Evolutionary conservation across 2,329 filamentous ascomycete genomes (phyloP), one percentile per base, ranked within the genome.

Genomic region (Leptographium flavum): DNA sequence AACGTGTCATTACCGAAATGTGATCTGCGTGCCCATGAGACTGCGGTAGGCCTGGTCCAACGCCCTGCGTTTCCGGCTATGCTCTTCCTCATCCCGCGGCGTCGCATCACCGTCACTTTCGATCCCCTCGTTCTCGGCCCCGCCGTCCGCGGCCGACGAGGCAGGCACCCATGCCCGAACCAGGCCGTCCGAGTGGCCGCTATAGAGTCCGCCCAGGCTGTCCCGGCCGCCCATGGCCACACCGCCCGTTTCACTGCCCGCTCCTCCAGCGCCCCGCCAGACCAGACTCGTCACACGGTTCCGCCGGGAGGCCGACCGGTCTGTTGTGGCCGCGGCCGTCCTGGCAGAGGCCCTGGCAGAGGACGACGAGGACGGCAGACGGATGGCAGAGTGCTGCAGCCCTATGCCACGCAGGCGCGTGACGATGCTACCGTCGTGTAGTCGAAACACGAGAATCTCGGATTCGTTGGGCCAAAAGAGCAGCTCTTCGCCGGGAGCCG

Each of bases 391-490:
- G 7, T 70, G 61, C 9, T 64, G 61, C 48, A 68, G 76, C 4
- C 71, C 79, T 2, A 77, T 77, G 7, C 81, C 77, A 38, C 79
- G 74, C 13, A 95, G 67, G 13, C 81, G 76, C 36, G 81, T 81
- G 31, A 92, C 58, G 25, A 90, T 63, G 15, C 69, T 74, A 1
- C 88, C 90, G 47, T 90, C 76, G 47, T 86, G 82, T 38, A 95
- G 64, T 53, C 90, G 81, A 51, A 92, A 82, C 40, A 83, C 71
- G 31, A 94, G 67, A 4, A 96, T 81, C 60, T 95, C 81, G 30
- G 76, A 73, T 48, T 81, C 79, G 49, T 93, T 94, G 0, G 87
- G 80, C 69, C 84, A 94, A 54, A 92, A 78, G 0, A 95, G 65
- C 3, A 84, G 62, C 49, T 88, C 81, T 31, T 74, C 69, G 0